Percentiles rank a stretch among this genome's conserved stretches.
Conservation (phyloP, 129 eudicot species). For the Centella asiatica region DNA sequence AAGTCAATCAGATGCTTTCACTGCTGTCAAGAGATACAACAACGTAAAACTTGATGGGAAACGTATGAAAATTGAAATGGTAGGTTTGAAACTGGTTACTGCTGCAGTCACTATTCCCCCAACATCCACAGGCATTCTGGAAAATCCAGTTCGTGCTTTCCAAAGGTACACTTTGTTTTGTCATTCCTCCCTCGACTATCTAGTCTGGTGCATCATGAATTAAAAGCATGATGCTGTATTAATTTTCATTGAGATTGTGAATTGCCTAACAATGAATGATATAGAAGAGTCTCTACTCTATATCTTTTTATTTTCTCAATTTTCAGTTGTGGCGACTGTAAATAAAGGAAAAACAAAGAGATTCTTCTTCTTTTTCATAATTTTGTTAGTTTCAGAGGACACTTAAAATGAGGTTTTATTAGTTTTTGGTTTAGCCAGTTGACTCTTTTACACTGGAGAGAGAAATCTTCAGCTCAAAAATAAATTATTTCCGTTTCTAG, state of each 20-base stretch:
- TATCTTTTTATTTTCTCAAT: too few relatives aligned
- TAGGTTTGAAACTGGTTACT: conserved; percentile 38
- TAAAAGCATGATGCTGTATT: background rate
- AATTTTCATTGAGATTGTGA: background rate
- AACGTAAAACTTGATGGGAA: conserved; percentile 65
- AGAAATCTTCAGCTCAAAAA: background rate
- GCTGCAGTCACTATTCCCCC: conserved; percentile 30
- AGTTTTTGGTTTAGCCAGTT: background rate
- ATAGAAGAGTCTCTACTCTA: too few relatives aligned
- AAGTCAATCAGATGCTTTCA: conserved; percentile 53
- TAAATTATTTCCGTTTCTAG: background rate
- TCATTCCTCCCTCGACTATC: background rate
- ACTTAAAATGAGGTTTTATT: too few relatives aligned
- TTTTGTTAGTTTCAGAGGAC: too few relatives aligned
- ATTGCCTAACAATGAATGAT: too few relatives aligned
- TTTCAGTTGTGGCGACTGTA: too few relatives aligned
- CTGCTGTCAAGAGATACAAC: conserved; percentile 65
- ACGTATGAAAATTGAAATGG: conserved; percentile 68
- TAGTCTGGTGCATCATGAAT: background rate
- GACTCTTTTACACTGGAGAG: background rate
- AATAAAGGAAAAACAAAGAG: too few relatives aligned
- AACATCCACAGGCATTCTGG: conserved; percentile 22
- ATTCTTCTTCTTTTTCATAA: too few relatives aligned
- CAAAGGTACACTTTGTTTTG: conserved; percentile 11
- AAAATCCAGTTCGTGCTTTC: conserved; percentile 22